Evolutionary conservation across 1,284 basidiomycete genomes (phyloP), one percentile per base, ranked within the genome.

Genomic region (Tylopilus orsonianus): DNA sequence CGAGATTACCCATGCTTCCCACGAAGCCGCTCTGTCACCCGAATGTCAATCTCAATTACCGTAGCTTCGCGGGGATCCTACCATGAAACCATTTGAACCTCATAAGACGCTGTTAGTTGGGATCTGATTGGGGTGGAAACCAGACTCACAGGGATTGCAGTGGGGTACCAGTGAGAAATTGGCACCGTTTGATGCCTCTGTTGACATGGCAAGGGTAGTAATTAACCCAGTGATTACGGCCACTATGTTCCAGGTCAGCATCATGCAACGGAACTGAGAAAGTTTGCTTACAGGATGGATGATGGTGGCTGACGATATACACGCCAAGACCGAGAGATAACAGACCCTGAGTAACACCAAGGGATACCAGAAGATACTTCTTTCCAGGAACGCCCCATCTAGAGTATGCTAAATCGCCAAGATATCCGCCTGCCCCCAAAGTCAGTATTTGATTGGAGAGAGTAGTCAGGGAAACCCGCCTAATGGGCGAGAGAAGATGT

Each of bases 161-260:
- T 80, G 79, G 0, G 79, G 78, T 1, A 79, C 76, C 24, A 80
- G 67, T 4, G 76, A 67, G 56, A 81, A 82, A 57, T 77, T 79
- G 3, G 74, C 72, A 3, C 80, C 80, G 49, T 80, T 81, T 0
- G 68, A 78, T 7, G 73, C 63, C 55, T 80, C 76, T 26, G 22
- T 53, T 56, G 18, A 46, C 48, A 46, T 10, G 12, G 58, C 57
- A 18, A 53, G 37, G 16, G 65, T 35, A 23, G 53, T 23, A 5
- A 65, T 53, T 36, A 72, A 55, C 6, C 66, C 58, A 16, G 65
- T 66, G 37, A 72, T 61, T 13, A 71, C 40, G 3, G 54, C 44
- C 20, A 64, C 51, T 58, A 57, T 24, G 37, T 43, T 22, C 44
- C 27, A 26, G 34, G 32, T 53, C 32, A 39, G 41, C 41, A 19